These are phyloP conservation scores for Cytospora piceicola DNA, from an alignment of 2,329 filamentous ascomycete species.

Conservation along the genomic window DNA sequence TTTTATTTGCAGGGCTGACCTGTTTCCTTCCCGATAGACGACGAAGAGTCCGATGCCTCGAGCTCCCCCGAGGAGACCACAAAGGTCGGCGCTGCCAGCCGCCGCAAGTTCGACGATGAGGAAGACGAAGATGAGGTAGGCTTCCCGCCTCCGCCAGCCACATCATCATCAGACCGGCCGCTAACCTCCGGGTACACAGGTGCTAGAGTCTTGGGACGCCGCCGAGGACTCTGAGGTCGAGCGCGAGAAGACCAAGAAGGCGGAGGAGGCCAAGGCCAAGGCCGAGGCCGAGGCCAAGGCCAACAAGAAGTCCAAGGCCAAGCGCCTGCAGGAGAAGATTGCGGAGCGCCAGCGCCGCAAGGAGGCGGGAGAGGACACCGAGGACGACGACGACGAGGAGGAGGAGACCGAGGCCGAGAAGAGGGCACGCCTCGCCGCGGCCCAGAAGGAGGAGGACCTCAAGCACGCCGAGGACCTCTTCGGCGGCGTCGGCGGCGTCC, in stretches of 20 bases:
- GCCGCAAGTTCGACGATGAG: conserved; percentile 86
- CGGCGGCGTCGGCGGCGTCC: conserved; percentile 69
- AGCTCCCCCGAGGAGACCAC: conserved; percentile 45
- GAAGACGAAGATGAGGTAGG: conserved; percentile 81
- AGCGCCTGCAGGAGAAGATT: conserved; percentile 82
- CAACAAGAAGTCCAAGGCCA: conserved; percentile 85
- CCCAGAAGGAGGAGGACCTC: conserved; percentile 87
- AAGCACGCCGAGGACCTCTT: conserved; percentile 91
- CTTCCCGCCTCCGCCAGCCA: conserved; percentile 17
- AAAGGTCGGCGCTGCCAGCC: conserved; percentile 41
- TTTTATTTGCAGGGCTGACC: conserved; percentile 28
- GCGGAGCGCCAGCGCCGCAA: conserved; percentile 59
- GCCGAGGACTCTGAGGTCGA: conserved; percentile 97
- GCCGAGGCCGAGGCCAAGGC: conserved; percentile 86
- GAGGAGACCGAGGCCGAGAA: conserved; percentile 75
- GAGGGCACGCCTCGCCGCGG: conserved; percentile 74
- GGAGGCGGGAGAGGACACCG: conserved; percentile 37
- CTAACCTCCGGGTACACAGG: conserved; percentile 52
- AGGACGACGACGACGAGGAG: conserved; percentile 63
- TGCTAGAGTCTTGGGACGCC: conserved; percentile 95
- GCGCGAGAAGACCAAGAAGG: conserved; percentile 91
- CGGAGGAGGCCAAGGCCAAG: conserved; percentile 82
- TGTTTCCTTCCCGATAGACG: conserved; percentile 34
- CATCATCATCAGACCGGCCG: conserved; percentile 15
- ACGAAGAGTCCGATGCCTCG: conserved; percentile 44